Base-by-base conservation (phyloP, 2,329 filamentous ascomycete genomes). In the Fusarium beomiforme region DNA sequence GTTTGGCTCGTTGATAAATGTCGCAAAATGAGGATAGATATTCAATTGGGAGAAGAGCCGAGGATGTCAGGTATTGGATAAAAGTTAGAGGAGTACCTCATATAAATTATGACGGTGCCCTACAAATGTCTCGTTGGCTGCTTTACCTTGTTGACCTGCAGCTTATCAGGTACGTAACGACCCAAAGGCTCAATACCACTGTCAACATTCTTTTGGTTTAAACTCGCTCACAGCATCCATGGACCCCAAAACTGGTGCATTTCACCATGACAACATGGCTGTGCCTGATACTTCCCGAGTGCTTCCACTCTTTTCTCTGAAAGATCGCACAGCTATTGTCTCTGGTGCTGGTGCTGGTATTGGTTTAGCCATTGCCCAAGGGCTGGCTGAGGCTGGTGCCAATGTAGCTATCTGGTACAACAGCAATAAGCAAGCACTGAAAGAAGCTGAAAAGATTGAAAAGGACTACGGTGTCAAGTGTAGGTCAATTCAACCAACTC, bases 341-440 rank as follows among this genome's bases (percentile, higher is more conserved):
- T 88, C 90, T 3, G 91, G 91, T 42, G 89, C 89, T 16, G 90
- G 85, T 23, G 87, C 87, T 29, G 91, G 91, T 36, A 92, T 93
- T 71, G 91, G 91, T 43, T 82, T 92, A 29, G 85, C 86, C 8
- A 85, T 92, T 31, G 91, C 90, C 17, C 83, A 91, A 36, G 90
- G 84, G 2, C 84, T 90, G 34, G 91, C 91, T 19, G 91, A 93
- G 77, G 89, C 90, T 19, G 91, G 91, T 51, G 90, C 90, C 63
- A 91, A 93, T 72, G 89, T 93, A 24, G 91, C 90, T 31, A 88
- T 93, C 54, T 92, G 89, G 89, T 93, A 92, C 78, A 91, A 92
- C 77, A 88, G 84, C 79, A 93, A 93, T 81, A 86, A 87, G 76
- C 87, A 90, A 73, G 90, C 90, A 16, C 77, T 89, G 16, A 84